Evolutionary conservation across 495 filamentous ascomycete genomes (phyloP).

Genomic region (Talaromyces borbonicus): DNA sequence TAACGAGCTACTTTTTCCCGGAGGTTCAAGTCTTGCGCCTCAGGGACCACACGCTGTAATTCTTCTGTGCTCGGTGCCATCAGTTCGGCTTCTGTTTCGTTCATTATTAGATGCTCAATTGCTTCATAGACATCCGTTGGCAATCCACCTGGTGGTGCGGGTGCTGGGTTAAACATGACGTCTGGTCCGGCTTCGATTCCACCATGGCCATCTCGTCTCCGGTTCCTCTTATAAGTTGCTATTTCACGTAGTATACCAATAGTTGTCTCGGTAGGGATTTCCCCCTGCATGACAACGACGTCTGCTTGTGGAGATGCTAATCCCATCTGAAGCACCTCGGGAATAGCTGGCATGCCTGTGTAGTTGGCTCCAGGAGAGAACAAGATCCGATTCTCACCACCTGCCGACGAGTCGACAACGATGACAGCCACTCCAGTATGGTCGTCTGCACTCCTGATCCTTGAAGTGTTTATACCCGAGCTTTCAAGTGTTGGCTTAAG

Average conservation of each 20-base stretch:
- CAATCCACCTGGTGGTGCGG: slow-evolving; percentile 53
- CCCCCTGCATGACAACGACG: slow-evolving; percentile 77
- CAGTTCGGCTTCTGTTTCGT: slow-evolving; percentile 81
- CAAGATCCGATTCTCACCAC: slow-evolving; percentile 82
- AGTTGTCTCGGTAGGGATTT: slow-evolving; percentile 67
- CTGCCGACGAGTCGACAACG: slow-evolving; percentile 68
- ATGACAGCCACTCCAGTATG: slow-evolving; percentile 75
- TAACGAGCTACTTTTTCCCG: slow-evolving; percentile 41
- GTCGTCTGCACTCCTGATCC: slow-evolving; percentile 36
- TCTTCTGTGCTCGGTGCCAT: slow-evolving; percentile 41
- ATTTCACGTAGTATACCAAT: slow-evolving; percentile 48
- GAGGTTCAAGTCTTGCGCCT: slow-evolving; percentile 36
- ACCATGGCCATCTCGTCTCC: slow-evolving; percentile 36
- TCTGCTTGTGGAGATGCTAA: slow-evolving; percentile 38
- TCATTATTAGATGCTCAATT: slow-evolving; percentile 75
- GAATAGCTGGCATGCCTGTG: slow-evolving; percentile 31
- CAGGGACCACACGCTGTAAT: slow-evolving; percentile 21
- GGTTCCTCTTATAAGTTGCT: slow-evolving; percentile 26
- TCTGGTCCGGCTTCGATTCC: slow-evolving; percentile 33
- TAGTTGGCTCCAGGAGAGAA: slow-evolving; percentile 75
- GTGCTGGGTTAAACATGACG: slow-evolving; percentile 78
- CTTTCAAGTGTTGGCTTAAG: slow-evolving; percentile 36
- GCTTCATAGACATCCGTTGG: slow-evolving; percentile 56
- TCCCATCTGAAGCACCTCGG: slow-evolving; percentile 30
- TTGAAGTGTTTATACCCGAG: slow-evolving; percentile 53